Evolutionary conservation across 305 asterid species (phyloP).

Genomic region (Fraxinus xanthoxyloides): DNA sequence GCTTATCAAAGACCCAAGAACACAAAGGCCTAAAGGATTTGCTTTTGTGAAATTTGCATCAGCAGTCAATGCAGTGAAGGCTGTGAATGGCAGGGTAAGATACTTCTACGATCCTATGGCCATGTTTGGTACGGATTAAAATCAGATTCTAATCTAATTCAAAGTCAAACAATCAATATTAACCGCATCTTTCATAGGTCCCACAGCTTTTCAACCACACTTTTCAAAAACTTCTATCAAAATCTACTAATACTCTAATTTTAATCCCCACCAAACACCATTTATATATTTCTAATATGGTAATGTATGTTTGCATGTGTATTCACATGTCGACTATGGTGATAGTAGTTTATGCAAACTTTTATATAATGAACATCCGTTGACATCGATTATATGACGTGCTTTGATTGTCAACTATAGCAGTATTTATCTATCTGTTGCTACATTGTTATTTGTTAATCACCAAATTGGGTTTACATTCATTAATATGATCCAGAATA

Average conservation of each 20-base stretch:
- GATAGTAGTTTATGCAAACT: background rate
- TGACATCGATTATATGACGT: background rate
- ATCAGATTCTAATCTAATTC: too few species aligned
- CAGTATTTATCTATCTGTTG: background rate
- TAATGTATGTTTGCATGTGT: background rate
- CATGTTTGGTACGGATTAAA: too few species aligned
- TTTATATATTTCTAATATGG: background rate
- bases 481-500: background rate
- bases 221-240: too few species aligned
- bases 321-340: background rate
- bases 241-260: too few species aligned
- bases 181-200: too few species aligned
- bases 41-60: conserved; percentile 67
- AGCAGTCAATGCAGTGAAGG: conserved; percentile 54
- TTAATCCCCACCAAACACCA: too few species aligned
- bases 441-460: background rate
- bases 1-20: conserved; percentile 62
- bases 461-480: background rate
- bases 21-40: conserved; percentile 73
- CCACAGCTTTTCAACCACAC: too few species aligned
- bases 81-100: conserved; percentile 66
- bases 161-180: too few species aligned
- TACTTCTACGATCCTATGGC: background rate
- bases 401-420: background rate
- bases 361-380: background rate